Base-by-base conservation (phyloP, 2,329 filamentous ascomycete species). In the Neonectria hederae region DNA sequence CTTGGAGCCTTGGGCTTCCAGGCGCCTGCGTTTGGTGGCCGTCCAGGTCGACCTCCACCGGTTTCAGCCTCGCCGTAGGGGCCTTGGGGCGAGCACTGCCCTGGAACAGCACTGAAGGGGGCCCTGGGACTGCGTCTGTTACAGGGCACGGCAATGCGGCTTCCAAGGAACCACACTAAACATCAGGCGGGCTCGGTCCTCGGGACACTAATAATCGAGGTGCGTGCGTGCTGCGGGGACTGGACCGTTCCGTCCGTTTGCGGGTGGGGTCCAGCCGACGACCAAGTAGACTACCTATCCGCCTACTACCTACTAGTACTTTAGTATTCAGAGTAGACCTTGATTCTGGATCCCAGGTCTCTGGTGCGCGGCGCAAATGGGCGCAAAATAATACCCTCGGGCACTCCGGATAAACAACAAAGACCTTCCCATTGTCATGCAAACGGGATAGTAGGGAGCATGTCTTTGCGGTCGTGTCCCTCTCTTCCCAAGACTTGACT, bases 21-120 rank as follows among this genome's bases (percentile, higher is more conserved):
- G 60, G 38, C 28, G 42, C 28, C 30, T 48, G 26, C 40, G 42
- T 43, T 26, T 57, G 28, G 30, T 35, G 19, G 49, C 48, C 46
- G 43, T 63, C 58, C 55, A 59, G 61, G 43, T 28, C 35, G 49
- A 51, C 40, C 55, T 28, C 55, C 60, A 49, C 56, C 19, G 13
- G 56, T 59, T 53, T 59, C 56, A 59, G 56, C 48, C 56, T 53
- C 56, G 38, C 52, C 21, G 26, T 30, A 51, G 30, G 43, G 30
- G 19, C 38, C 13, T 24, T 43, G 52, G 43, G 46, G 24, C 19
- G 45, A 10, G 21, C 8, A 45, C 14, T n/a, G 35, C 48, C 56
- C 56, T 52, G 24, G 40, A 59, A 48, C 13, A 19, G 21, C 32
- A 21, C 52, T 54, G 52, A 28, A 43, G 17, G 9, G 11, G 11